Conservation (phyloP, 2,329 filamentous ascomycete species). For the Endothia cerciana region DNA sequence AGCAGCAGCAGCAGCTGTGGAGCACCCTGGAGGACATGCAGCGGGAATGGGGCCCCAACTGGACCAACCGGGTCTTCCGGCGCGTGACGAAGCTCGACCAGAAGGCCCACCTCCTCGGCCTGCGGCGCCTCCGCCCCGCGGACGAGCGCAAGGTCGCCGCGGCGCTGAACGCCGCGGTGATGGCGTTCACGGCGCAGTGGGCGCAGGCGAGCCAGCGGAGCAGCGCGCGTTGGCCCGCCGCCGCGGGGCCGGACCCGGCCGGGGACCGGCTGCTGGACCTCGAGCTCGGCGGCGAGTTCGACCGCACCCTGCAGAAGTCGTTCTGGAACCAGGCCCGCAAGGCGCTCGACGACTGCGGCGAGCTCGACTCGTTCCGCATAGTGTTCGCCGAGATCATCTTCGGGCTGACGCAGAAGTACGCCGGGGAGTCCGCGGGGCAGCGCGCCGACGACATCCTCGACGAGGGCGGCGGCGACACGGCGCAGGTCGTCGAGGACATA, state of each 20-base stretch:
- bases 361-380: slow-evolving; percentile 43
- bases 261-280: slow-evolving; percentile 9
- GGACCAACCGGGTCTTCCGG: slow-evolving; percentile 54
- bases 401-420: slow-evolving; percentile 40
- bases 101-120: slow-evolving; percentile 43
- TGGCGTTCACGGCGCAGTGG: slow-evolving; percentile 59
- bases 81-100: slow-evolving; percentile 54
- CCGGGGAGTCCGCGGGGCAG: neutral
- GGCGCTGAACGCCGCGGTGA: slow-evolving; percentile 53
- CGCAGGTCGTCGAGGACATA: slow-evolving; percentile 25
- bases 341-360: slow-evolving; percentile 41
- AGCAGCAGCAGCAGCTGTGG: slow-evolving; percentile 19
- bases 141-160: slow-evolving; percentile 50
- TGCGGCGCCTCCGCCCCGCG: slow-evolving; percentile 44
- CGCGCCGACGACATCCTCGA: slow-evolving; percentile 14
- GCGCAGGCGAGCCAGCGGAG: slow-evolving; percentile 42
- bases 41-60: slow-evolving; percentile 44
- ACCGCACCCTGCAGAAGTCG: slow-evolving; percentile 41
- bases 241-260: neutral
- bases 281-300: slow-evolving; percentile 41
- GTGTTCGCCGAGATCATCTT: slow-evolving; percentile 45
- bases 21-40: slow-evolving; percentile 21
- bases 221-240: slow-evolving; percentile 25
- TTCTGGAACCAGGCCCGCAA: slow-evolving; percentile 45
- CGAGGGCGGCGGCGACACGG: slow-evolving; percentile 10